These are phyloP conservation scores for Heracleum sosnowskyi DNA, from an alignment of 129 eudicot genomes.

Conservation along the genomic window DNA sequence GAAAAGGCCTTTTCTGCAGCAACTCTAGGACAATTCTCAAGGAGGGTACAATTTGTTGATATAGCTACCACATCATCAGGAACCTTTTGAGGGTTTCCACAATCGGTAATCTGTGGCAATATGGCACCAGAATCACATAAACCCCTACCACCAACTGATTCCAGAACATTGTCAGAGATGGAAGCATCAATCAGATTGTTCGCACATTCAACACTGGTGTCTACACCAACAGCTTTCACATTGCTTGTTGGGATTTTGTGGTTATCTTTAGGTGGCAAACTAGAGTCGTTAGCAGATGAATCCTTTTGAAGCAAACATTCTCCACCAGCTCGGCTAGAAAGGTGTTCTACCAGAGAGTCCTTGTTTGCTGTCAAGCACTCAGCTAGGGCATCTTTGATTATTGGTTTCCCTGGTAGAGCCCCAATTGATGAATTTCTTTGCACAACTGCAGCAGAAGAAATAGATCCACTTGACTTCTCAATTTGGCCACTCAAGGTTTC, in stretches of 20 bases:
- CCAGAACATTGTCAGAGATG: neutral
- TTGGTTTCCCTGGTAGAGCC: conserved; percentile 16
- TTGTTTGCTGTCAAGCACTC: neutral
- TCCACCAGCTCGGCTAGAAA: neutral
- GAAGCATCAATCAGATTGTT: conserved; percentile 1
- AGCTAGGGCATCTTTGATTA: conserved; percentile 13
- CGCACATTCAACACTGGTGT: neutral
- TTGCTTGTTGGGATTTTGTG: neutral
- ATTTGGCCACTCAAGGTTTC: conserved; percentile 16
- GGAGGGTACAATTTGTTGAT: neutral
- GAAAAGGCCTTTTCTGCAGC: neutral
- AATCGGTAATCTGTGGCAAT: neutral
- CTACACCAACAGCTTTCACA: neutral
- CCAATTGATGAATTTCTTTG: conserved; percentile 16
- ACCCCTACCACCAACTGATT: conserved; percentile 1
- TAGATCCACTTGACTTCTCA: conserved; percentile 21
- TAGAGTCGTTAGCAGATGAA: neutral
- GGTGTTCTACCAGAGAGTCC: neutral
- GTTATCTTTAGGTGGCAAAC: neutral
- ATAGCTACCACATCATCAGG: conserved; percentile 1
- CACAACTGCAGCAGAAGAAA: conserved; percentile 20
- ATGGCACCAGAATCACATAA: neutral
- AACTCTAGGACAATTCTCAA: neutral
- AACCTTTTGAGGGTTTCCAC: conserved; percentile 7
- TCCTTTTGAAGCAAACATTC: neutral